A percentile compares a stretch with the other conserved stretches of the same genome.
phyloP scores from a whole-genome alignment of 257 asterid species.

The Prunella vulgaris region DNA sequence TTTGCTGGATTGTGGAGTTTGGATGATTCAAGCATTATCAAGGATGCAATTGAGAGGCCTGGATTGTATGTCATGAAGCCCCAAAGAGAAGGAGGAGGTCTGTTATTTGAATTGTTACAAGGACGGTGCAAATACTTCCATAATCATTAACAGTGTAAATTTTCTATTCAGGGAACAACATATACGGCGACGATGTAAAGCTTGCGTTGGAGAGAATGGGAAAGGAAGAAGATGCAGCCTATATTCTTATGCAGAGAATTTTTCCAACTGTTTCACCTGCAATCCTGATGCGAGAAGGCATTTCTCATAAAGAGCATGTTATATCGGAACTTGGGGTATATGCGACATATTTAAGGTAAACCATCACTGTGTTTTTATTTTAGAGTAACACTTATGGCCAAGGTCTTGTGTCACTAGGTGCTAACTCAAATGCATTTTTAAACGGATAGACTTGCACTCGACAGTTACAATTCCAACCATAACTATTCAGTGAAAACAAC shows the following conservation, averaged over 20 bases:
- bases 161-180: conserved; percentile 66
- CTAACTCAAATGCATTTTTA: too few species aligned
- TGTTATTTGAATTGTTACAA: conserved; percentile 1
- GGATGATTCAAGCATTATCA: conserved; percentile 53
- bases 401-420: too few species aligned
- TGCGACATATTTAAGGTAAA: conserved; percentile 75
- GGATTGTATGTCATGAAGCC: conserved; percentile 92
- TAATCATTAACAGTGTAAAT: not conserved
- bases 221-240: conserved; percentile 73
- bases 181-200: conserved; percentile 77
- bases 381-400: too few species aligned
- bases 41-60: conserved; percentile 80
- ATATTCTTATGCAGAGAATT: conserved; percentile 95
- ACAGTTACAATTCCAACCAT: too few species aligned
- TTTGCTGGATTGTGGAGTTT: conserved; percentile 97
- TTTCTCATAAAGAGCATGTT: conserved; percentile 58
- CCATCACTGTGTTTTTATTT: not conserved
- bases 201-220: conserved; percentile 62
- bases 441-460: too few species aligned
- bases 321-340: conserved; percentile 90
- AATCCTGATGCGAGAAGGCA: conserved; percentile 70
- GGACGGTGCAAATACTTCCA: not conserved
- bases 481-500: too few species aligned
- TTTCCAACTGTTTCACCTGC: conserved; percentile 75
- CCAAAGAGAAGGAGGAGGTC: conserved; percentile 99